Percentiles rank a stretch among this genome's conserved stretches.
These are phyloP conservation scores for Tremellales sp. DNA, from an alignment of 1,284 basidiomycete species.

Conservation along the genomic window DNA sequence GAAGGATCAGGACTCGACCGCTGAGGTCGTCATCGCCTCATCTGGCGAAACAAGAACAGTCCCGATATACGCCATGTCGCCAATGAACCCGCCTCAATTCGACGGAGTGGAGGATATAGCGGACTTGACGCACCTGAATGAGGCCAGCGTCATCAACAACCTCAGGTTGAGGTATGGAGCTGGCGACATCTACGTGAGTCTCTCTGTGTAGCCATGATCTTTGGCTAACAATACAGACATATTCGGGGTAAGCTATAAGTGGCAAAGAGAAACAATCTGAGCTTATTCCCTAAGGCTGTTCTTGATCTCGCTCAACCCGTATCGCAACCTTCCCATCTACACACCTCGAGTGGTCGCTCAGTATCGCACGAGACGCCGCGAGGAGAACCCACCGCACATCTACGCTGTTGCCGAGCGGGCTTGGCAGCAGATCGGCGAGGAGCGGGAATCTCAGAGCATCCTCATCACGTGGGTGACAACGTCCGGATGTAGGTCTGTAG, in stretches of 20 bases:
- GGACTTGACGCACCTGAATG: constrained; percentile 95
- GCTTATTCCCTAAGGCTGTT: constrained; percentile 54
- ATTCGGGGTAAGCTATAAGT: constrained; percentile 45
- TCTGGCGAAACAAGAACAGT: constrained; percentile 55
- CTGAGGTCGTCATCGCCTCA: constrained; percentile 43
- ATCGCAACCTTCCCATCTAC: constrained; percentile 88
- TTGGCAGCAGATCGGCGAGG: constrained; percentile 98
- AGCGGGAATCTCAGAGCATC: constrained; percentile 95
- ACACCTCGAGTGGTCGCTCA: constrained; percentile 86
- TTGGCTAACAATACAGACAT: constrained; percentile 33
- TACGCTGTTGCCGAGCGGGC: constrained; percentile 96
- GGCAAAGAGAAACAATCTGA: not conserved
- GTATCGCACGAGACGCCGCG: constrained; percentile 85
- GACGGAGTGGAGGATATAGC: constrained; percentile 98
- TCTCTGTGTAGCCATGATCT: not conserved
- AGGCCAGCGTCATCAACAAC: constrained; percentile 98
- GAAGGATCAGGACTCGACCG: constrained; percentile 23
- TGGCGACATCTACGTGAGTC: constrained; percentile 88
- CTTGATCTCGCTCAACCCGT: constrained; percentile 97
- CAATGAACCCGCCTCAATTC: constrained; percentile 99
- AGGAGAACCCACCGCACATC: constrained; percentile 94
- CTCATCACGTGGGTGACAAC: constrained; percentile 80
- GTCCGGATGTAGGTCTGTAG: not conserved
- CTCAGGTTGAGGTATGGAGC: constrained; percentile 85
- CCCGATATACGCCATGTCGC: constrained; percentile 72